These are phyloP conservation scores for Pseudisothecium myosuroides DNA, from an alignment of 225 moss, liverwort and hornwort genomes.

Conservation along the genomic window DNA sequence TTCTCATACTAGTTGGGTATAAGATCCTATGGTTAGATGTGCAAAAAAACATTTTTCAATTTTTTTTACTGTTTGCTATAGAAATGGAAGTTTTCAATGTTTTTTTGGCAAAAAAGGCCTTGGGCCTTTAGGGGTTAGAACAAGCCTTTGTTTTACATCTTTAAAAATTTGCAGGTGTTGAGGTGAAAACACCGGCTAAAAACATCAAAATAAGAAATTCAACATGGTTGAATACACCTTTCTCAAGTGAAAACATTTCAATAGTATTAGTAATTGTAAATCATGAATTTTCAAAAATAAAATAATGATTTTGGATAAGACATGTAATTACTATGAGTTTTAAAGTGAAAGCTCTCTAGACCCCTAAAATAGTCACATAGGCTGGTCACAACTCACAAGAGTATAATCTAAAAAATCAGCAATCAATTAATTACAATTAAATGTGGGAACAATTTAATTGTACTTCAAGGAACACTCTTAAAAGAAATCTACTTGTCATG, in stretches of 20 bases:
- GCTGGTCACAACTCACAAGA: fast-evolving
- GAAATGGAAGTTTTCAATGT: too few species aligned
- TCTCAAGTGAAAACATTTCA: not conserved
- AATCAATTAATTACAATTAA: not conserved
- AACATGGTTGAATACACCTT: not conserved
- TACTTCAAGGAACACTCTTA: fast-evolving
- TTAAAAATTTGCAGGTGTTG: not conserved
- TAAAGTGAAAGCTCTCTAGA: not conserved
- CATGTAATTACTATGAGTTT: not conserved
- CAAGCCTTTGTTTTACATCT: not conserved
- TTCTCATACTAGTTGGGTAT: too few species aligned
- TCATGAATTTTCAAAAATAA: not conserved
- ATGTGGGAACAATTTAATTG: not conserved
- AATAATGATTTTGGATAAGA: not conserved
- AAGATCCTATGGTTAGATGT: too few species aligned
- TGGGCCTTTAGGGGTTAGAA: too few species aligned
- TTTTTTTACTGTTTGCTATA: too few species aligned
- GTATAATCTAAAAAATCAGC: fast-evolving
- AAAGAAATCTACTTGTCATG: not conserved
- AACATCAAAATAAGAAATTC: not conserved
- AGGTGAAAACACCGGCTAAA: not conserved
- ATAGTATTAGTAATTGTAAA: too few species aligned
- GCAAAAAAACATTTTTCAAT: too few species aligned
- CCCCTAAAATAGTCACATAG: fast-evolving
- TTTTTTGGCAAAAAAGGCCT: too few species aligned